Evolutionary conservation across 345 rosid species (phyloP), one percentile per base, ranked within the genome.

Genomic region (Toxicodendron radicans): DNA sequence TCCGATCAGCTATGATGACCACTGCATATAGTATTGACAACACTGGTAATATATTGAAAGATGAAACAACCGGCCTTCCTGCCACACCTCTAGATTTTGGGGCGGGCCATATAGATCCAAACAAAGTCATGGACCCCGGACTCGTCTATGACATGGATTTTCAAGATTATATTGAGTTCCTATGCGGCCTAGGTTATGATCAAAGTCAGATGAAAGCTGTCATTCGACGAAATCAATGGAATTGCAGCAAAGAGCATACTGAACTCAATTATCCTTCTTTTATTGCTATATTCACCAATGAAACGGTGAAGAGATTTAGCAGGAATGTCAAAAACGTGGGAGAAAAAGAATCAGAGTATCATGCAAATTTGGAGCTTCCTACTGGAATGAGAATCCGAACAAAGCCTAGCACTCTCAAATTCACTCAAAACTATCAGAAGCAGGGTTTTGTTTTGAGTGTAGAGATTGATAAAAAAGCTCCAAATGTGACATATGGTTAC

Each of bases 1-100:
- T 87, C 58, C 81, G 81, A 59, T 89, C 89, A 3, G 89, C 87
- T 1, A 77, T 87, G 41, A 84, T 86, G 81, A 84, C 91, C 17
- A 82, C 89, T 21, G 85, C 89, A 10, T 80, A 80, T 70, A 73
- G 53, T 17, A 27, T 49, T 3, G 78, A 88, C 45, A 79, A 79
- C 76, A 74, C 74, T 0, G 73, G 75, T 30, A 30, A 58, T 0
- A 9, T 57, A 14, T 18, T 83, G 62, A 76, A 27, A 68, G 73
- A 82, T 71, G 76, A 84, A 59, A 1, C 1, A 18, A 45, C 30
- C 9, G 75, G 1, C 1, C 16, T 3, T 43, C 63, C 80, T 0
- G 82, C 77, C 38, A 86, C 88, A 3, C 92, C 92, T 70, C 59
- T 84, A 1, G 85, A 75, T n/a, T 84, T 76, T 7, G 87, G 87